A percentile compares a stretch with the other conserved stretches of the same genome.
Evolutionary conservation across 768 basidiomycete species (phyloP).

Genomic region (Leccinum obscurum): DNA sequence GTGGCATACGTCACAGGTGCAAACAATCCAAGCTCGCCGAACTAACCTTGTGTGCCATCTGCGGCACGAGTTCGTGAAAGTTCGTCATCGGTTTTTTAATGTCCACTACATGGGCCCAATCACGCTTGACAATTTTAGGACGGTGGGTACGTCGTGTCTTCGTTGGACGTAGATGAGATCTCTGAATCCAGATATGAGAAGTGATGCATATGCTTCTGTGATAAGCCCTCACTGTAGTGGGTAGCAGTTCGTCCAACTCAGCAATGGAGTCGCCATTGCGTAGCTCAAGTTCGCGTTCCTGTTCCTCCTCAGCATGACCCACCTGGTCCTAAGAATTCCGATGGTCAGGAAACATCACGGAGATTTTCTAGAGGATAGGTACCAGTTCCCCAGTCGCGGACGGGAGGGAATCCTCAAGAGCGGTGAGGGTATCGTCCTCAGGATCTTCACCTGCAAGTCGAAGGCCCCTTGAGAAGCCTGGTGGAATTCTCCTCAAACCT

Average conservation of each 20-base stretch:
- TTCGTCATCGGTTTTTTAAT: slow-evolving; percentile 87
- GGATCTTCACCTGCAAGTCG: slow-evolving; percentile 60
- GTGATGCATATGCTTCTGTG: background rate
- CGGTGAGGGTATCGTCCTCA: slow-evolving; percentile 44
- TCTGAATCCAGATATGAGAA: slow-evolving; percentile 37
- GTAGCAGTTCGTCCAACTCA: slow-evolving; percentile 82
- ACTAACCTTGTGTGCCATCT: slow-evolving; percentile 89
- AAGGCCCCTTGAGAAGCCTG: slow-evolving; percentile 81
- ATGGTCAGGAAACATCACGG: slow-evolving; percentile 28
- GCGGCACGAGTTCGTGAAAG: slow-evolving; percentile 90
- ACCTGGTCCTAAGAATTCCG: slow-evolving; percentile 22
- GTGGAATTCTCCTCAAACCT: slow-evolving; percentile 67
- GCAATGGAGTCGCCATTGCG: slow-evolving; percentile 26
- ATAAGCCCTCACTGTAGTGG: slow-evolving; percentile 43
- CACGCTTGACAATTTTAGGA: slow-evolving; percentile 68
- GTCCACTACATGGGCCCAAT: slow-evolving; percentile 98
- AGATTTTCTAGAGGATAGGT: background rate
- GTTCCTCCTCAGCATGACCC: slow-evolving; percentile 19
- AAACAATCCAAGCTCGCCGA: background rate
- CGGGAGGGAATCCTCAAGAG: slow-evolving; percentile 26
- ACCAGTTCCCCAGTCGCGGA: slow-evolving; percentile 20
- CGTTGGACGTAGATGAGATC: slow-evolving; percentile 57
- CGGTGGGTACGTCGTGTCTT: slow-evolving; percentile 45
- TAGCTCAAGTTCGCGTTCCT: slow-evolving; percentile 23
- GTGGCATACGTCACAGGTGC: slow-evolving; percentile 7